Base-by-base conservation (phyloP, 345 rosid genomes). In the Geranium brycei region DNA sequence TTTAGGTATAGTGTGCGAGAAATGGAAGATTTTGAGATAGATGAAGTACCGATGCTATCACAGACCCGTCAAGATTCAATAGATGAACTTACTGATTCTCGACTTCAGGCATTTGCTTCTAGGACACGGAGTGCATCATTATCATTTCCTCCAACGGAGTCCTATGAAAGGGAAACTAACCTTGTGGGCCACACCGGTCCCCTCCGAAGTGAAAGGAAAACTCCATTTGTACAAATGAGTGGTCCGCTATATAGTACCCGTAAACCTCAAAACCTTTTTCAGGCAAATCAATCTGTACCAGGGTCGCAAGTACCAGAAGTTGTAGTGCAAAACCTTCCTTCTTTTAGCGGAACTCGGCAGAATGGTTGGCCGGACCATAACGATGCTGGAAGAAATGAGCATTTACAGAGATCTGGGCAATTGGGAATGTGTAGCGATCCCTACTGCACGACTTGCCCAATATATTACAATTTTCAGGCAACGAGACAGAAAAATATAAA, bases 401-500 rank as follows among this genome's bases (percentile, higher is more conserved):
- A 89, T 83, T 74, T 89, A 67, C 23, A 80, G 72, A 84, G 88
- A 80, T 92, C 96, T 73, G 96, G 98, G 12, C 88, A 79, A 58
- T 63, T 86, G 62, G 96, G 98, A 5, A 75, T 82, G 88, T 92
- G 98, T 70, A 80, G 79, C 74, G 91, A 87, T 80, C 98, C 95
- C 67, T 92, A 89, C 68, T 89, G 96, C 76, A 92, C 96, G 17
- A 86, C 87, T 66, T 92, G 98, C 60, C 98, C 95, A 35, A 73
- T 86, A 19, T 78, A 70, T 65, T 86, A 85, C 82, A 79, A 77
- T 66, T 63, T 64, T 53, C 77, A 77, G 69, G 69, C 78, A 58
- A 67, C 69, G 19, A 77, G 71, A 30, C 71, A 69, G n/a, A 82
- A 70, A 16, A 30, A 51, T 61, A 71, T 82, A 31, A 84, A 63